These are phyloP conservation scores for Linnemannia exigua DNA, from an alignment of 192 early-diverging fungal genomes.

Conservation along the genomic window DNA sequence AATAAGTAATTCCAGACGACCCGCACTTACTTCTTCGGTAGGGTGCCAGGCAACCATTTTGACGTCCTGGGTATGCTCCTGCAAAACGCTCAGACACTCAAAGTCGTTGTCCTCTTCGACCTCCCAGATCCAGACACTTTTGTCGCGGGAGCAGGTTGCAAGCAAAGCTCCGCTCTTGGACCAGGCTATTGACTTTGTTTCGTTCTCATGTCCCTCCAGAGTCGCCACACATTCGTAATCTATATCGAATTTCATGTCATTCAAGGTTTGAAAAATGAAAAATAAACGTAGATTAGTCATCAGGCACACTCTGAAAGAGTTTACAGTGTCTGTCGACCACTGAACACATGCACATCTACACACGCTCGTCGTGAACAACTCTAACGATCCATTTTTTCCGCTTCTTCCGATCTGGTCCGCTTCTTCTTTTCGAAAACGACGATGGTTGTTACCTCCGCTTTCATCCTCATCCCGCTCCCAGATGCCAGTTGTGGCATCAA, in stretches of 20 bases:
- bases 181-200: conserved; percentile 96
- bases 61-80: conserved; percentile 97
- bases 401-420: conserved; percentile 37
- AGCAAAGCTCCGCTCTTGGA: conserved; percentile 83
- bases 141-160: conserved; percentile 96
- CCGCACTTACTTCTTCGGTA: conserved; percentile 70
- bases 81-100: conserved; percentile 94
- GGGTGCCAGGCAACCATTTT: conserved; percentile 97
- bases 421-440: not conserved
- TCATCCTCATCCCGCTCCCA: conserved; percentile 84
- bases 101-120: conserved; percentile 90
- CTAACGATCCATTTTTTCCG: not conserved
- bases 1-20: not conserved
- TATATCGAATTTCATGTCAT: conserved; percentile 7
- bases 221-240: conserved; percentile 94
- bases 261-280: not conserved
- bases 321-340: not conserved
- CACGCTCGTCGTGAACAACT: not conserved
- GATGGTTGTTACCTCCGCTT: conserved; percentile 34
- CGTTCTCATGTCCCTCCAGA: conserved; percentile 98
- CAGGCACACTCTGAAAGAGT: not conserved
- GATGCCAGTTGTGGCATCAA: conserved; percentile 93
- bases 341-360: too few species aligned
- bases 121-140: conserved; percentile 99
- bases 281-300: conserved; percentile 5